These are phyloP conservation scores for Nitzschia putrida DNA, from an alignment of 108 stramenopile genomes.

Conservation along the genomic window DNA sequence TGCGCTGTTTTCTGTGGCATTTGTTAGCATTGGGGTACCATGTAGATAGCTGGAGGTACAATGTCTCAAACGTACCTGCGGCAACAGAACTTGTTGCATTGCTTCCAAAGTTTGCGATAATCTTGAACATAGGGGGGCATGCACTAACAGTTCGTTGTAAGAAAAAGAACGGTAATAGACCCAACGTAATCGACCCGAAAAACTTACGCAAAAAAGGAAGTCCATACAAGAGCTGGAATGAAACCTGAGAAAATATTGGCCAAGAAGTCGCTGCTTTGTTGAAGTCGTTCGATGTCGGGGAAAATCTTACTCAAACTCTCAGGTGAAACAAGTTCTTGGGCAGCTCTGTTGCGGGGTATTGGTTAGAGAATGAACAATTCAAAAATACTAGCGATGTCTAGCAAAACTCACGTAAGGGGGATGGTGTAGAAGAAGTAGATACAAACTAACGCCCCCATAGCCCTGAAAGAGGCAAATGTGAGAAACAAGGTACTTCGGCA, in stretches of 20 bases:
- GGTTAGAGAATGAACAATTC: no score
- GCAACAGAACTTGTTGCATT: conserved; percentile 70
- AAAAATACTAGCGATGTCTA: no score
- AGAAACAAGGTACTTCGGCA: neutral
- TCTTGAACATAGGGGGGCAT: conserved; percentile 86
- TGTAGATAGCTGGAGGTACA: no score
- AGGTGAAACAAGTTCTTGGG: conserved; percentile 44
- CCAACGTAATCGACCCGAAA: neutral
- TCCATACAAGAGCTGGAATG: conserved; percentile 65
- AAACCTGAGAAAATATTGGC: conserved; percentile 65
- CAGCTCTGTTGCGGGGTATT: conserved; percentile 21
- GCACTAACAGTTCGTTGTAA: no score
- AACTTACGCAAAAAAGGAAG: conserved; percentile 66
- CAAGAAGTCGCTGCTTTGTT: conserved; percentile 31
- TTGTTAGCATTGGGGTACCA: conserved; percentile 1
- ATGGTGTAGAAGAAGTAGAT: conserved; percentile 85
- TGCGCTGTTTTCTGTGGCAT: conserved; percentile 58
- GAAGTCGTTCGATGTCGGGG: conserved; percentile 48
- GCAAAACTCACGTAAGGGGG: conserved; percentile 53
- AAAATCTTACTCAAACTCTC: conserved; percentile 45
- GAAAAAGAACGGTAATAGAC: neutral
- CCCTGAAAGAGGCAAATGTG: conserved; percentile 21
- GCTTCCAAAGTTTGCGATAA: conserved; percentile 83
- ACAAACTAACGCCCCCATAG: conserved; percentile 44
- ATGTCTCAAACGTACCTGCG: conserved; percentile 27